Base-by-base conservation (phyloP, 768 basidiomycete genomes). In the Scleroderma bovista region DNA sequence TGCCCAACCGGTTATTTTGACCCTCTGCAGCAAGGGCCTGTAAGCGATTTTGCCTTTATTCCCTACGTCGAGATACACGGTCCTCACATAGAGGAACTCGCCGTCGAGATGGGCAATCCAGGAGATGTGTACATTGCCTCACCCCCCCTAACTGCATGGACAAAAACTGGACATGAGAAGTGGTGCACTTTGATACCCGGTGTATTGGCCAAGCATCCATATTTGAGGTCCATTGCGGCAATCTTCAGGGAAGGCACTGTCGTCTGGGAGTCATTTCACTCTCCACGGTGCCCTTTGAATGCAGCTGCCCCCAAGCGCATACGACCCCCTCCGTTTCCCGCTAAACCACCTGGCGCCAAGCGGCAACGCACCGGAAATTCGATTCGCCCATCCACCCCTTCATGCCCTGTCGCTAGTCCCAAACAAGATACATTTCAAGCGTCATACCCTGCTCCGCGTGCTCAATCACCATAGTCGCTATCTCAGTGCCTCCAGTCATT, bases 11-110 rank as follows among this genome's bases (percentile, higher is more conserved):
- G 48, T 11, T 49, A n/a, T 16, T 29, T 38, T 2, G 15, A 39
- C 8, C 37, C 16, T 4, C 16, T 34, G 17, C 16, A 3, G 11
- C 32, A 16, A 43, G 19, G 12, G 13, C 22, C 40, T 1, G n/a
- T 38, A 9, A 22, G 15, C 17, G 19, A 7, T 3, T 15, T 42
- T 5, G 34, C n/a, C 10, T 42, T 17, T 19, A 42, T 49, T 13
- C 48, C 48, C 16, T 49, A 49, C 40, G 15, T 34, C 17, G 40
- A 49, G 31, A 49, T 49, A 22, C 26, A 36, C 12, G n/a, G 48
- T 24, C 9, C 36, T 6, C 6, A 17, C 16, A 41, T 13, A 6
- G 48, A n/a, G 12, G 13, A n/a, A 20, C 48, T 39, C 16, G 3
- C 17, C 26, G 22, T n/a, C 11, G 39, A 33, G 32, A 11, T 42